These are phyloP conservation scores for Brettanomyces anomalus DNA, from an alignment of 805 yeast genomes.

Conservation along the genomic window DNA sequence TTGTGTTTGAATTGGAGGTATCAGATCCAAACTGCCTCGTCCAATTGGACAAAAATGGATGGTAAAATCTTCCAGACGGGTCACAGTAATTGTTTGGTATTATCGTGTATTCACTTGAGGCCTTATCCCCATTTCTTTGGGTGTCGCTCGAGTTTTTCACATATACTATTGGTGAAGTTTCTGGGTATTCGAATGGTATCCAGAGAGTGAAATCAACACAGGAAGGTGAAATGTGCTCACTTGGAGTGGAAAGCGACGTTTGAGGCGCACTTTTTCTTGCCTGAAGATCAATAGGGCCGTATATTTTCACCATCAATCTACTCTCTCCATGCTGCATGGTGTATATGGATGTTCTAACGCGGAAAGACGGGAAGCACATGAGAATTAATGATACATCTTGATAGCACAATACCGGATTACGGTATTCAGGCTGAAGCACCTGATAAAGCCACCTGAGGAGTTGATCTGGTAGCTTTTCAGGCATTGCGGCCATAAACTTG, in stretches of 20 bases:
- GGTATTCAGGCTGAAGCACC: conserved; percentile 51
- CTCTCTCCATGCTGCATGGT: conserved; percentile 51
- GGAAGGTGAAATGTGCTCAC: too few relatives aligned
- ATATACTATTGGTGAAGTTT: conserved; percentile 55
- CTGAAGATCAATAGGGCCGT: conserved; percentile 43
- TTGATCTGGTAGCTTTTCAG: conserved; percentile 26
- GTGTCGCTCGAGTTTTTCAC: conserved; percentile 26
- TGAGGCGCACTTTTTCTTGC: conserved; percentile 28
- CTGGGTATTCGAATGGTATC: conserved; percentile 70
- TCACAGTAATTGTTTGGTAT: conserved; percentile 64
- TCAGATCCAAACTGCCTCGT: conserved; percentile 9
- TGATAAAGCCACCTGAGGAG: conserved; percentile 50
- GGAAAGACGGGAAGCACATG: conserved; percentile 41
- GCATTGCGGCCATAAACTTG: neutral
- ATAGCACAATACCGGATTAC: conserved; percentile 47
- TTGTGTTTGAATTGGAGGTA: conserved; percentile 15
- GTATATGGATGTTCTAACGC: conserved; percentile 61
- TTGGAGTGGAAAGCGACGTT: too few relatives aligned
- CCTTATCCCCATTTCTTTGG: too few relatives aligned
- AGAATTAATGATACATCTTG: conserved; percentile 52
- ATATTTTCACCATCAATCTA: conserved; percentile 50
- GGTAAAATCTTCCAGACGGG: conserved; percentile 60
- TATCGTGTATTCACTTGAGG: conserved; percentile 12
- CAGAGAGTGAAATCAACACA: conserved; percentile 48
- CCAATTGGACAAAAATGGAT: conserved; percentile 65